Evolutionary conservation across 108 stramenopile genomes (phyloP), one percentile per base, ranked within the genome.

Genomic region (Nannochloropsis salina): DNA sequence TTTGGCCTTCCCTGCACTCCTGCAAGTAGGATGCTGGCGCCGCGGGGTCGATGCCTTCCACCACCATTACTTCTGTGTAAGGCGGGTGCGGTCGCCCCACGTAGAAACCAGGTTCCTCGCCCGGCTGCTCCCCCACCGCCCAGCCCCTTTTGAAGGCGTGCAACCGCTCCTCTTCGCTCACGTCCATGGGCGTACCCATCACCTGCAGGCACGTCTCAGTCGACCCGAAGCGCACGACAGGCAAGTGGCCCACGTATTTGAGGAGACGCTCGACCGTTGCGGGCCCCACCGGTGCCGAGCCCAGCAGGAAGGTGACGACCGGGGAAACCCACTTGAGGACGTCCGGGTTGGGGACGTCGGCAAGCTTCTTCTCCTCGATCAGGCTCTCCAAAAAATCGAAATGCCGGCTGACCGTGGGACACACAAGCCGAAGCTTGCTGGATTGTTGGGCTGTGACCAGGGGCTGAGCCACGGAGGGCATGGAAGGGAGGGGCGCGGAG

Each of bases 181-280:
- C n/a, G 20, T 15, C n/a, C 20, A 80, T 43, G 42, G 85, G 88
- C 82, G 85, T 84, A 21, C 88, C 88, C 11, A 15, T 41, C 21
- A 88, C 85, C 83, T 87, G 87, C 44, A 87, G 43, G 47, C 84
- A 87, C 84, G 88, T 88, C 81, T 88, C 88, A 0, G 88, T 88
- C 43, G 74, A 80, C 42, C 88, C 88, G 44, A 88, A 88, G 44
- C 88, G 61, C 80, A 88, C 88, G 15, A 42, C 44, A n/a, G 88
- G 88, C 43, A 82, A 31, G 10, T 18, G 12, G 11, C 79, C 84
- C 10, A 22, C n/a, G 21, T 21, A 22, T 8, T 80, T n/a, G 41
- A 42, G 9, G 10, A 88, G 40, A 8, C 84, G 84, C 5, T 41
- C 9, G 0, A 88, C 85, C 12, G 88, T 88, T 6, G 85, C 85